Evolutionary conservation across 2,329 filamentous ascomycete genomes (phyloP), one percentile per base, ranked within the genome.

Genomic region (Arthrocladium fulminans): DNA sequence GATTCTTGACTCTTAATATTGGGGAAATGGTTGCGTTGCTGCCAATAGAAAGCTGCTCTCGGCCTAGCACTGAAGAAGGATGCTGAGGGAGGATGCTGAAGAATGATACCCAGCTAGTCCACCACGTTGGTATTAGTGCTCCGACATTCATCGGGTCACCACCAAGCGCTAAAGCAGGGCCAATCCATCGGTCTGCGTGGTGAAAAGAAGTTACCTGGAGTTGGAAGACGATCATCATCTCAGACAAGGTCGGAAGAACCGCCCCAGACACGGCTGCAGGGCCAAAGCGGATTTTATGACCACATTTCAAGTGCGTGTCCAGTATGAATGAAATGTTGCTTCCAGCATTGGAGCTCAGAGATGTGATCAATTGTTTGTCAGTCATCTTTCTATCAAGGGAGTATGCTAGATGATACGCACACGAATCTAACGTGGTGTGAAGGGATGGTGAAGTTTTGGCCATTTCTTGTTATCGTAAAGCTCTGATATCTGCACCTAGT

Each of bases 161-260:
- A 4, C 61, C 65, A 47, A 68, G 68, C 10, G 65, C 65, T 29
- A 69, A 52, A 9, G 67, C 62, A 9, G 63, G 63, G 53, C 67
- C 65, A 32, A 66, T 63, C 56, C 60, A 67, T 17, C 65, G 61
- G 45, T 66, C 63, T 12, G 63, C 64, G 50, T 63, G 67, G 48
- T 66, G 63, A 53, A 67, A 63, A 49, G 61, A 67, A 45, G 65
- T 67, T 2, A 64, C 64, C 17, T 64, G 63, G 2, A 59, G 60
- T 2, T 65, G 65, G 41, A 67, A 67, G 4, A 60, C 59, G 39
- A 68, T 65, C 1, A 65, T 66, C 65, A 68, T 67, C 47, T 67
- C 65, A 6, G 56, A 56, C 15, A 51, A 35, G 19, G 39, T 48
- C 35, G 65, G 58, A 2, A 66, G 55, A 12, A 63, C 59, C 12